Conservation (phyloP, 306 rosid species). For the Prunus mongolica region DNA sequence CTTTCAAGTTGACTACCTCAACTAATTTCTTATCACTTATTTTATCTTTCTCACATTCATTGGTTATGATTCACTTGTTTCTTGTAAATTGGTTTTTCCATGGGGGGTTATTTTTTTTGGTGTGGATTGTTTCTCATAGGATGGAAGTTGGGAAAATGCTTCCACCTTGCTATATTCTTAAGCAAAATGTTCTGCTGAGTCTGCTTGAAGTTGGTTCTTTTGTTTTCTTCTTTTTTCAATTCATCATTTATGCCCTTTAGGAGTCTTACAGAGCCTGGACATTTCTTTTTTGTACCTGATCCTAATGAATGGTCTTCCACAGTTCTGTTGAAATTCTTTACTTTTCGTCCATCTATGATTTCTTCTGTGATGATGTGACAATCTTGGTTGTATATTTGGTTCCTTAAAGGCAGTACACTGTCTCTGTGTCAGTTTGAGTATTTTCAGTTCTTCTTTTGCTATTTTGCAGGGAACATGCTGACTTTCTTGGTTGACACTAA, state of each 20-base stretch:
- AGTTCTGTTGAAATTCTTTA: not conserved
- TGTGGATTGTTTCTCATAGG: not conserved
- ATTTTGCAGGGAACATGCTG: slow-evolving; percentile 77
- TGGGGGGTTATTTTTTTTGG: not conserved
- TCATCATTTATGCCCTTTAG: not conserved
- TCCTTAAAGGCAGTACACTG: not conserved
- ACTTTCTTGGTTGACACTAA: slow-evolving; percentile 82
- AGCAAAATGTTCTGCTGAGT: not conserved
- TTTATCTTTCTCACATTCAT: not conserved
- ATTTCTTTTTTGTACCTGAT: not conserved
- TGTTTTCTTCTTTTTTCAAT: not conserved
- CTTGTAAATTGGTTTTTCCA: not conserved
- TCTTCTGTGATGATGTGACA: not conserved
- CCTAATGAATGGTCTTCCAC: not conserved
- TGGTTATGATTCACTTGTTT: not conserved
- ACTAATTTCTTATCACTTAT: not conserved
- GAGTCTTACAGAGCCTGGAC: not conserved
- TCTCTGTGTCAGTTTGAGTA: not conserved
- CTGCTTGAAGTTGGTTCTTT: not conserved
- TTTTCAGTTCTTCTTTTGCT: slow-evolving; percentile 17
- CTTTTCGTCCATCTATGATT: not conserved
- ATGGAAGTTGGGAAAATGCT: not conserved
- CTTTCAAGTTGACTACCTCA: slow-evolving; percentile 7
- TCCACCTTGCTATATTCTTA: not conserved
- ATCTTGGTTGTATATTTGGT: not conserved